Conservation (phyloP, 345 rosid genomes). For the Passiflora organensis region DNA sequence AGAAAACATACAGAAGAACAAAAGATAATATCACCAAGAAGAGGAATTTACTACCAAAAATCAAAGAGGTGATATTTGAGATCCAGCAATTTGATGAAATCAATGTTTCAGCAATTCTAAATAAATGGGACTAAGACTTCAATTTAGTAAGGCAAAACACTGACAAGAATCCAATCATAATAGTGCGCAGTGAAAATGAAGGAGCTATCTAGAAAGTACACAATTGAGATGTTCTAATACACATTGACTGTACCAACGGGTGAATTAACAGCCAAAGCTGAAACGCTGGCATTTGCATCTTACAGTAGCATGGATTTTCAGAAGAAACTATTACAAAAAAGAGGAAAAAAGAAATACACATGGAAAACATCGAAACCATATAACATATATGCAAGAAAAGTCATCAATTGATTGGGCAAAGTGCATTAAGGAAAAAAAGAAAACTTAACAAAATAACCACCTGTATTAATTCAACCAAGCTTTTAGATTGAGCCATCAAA, state of each 20-base stretch:
- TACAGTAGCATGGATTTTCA: neutral
- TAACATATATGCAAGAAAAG: neutral
- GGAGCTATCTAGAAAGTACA: too few species aligned
- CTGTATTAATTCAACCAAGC: constrained; percentile 35
- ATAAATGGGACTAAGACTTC: too few species aligned
- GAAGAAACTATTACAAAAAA: neutral
- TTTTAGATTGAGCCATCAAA: constrained; percentile 21
- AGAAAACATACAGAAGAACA: neutral
- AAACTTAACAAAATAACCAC: constrained; percentile 16
- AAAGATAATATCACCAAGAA: neutral
- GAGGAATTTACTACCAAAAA: too few species aligned
- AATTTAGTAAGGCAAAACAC: too few species aligned
- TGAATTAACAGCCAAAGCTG: neutral
- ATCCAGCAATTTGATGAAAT: too few species aligned
- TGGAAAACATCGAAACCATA: neutral
- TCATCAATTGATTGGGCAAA: neutral
- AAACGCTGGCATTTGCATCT: neutral
- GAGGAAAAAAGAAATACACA: neutral
- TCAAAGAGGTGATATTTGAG: too few species aligned
- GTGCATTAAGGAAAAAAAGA: neutral
- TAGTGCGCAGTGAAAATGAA: too few species aligned
- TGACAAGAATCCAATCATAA: too few species aligned
- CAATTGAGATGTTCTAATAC: too few species aligned
- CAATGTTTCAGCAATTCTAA: too few species aligned
- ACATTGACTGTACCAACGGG: too few species aligned